Conservation (phyloP, 441 rosid species). For the Gossypium laxum region DNA sequence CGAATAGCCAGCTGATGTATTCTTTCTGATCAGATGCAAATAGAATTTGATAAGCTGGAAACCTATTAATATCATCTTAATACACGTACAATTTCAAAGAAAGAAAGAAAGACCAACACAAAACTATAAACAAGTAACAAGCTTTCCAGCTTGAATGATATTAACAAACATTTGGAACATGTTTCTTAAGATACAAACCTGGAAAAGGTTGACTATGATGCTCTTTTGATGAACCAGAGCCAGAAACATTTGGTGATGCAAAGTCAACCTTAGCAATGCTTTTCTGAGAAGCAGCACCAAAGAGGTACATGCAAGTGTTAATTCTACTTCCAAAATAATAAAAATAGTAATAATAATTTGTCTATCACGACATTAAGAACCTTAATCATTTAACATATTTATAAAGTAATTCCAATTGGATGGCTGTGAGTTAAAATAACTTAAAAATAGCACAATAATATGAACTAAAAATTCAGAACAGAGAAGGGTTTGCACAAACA, state of each 20-base stretch:
- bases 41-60: not conserved
- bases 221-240: slow-evolving; percentile 46
- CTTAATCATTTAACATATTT: not conserved
- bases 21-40: not conserved
- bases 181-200: slow-evolving; percentile 38
- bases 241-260: slow-evolving; percentile 38
- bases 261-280: slow-evolving; percentile 25
- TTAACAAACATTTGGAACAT: not conserved
- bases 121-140: not conserved
- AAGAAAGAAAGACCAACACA: not conserved
- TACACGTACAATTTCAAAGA: not conserved
- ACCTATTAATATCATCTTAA: not conserved
- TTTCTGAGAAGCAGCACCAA: slow-evolving; percentile 29
- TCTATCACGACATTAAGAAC: not conserved
- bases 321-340: not conserved
- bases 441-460: not conserved
- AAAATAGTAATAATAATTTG: not conserved
- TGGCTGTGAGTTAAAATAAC: slow-evolving; percentile 6
- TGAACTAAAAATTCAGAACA: not conserved
- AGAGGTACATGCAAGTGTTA: not conserved
- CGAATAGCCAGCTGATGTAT: not conserved
- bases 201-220: slow-evolving; percentile 38
- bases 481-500: not conserved
- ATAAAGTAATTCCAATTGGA: not conserved
- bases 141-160: not conserved